Evolutionary conservation across 495 filamentous ascomycete genomes (phyloP), one percentile per base, ranked within the genome.

Genomic region (Aspergillus baeticus): DNA sequence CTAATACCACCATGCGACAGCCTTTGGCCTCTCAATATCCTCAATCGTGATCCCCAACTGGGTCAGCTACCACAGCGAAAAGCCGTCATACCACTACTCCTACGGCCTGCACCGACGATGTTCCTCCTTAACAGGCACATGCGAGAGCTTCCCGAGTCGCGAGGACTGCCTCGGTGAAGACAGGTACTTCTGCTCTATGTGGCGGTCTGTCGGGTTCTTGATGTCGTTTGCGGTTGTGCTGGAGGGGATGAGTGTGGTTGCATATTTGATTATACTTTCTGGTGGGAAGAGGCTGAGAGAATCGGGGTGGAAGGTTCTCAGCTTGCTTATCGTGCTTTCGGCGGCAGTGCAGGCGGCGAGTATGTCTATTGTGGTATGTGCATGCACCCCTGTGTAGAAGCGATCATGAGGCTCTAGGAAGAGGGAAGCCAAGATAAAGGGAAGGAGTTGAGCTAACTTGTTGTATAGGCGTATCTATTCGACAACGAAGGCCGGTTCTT

Each of bases 151-250:
- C 64, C 85, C 86, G 7, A 71, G 75, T 55, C 72, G 79, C 56
- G 77, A 83, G 44, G 88, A 90, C 71, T 91, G 87, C 73, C 80
- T 84, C 58, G 85, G 82, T 62, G 75, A 77, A 44, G 81, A 89
- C 64, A 81, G 84, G 26, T 83, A 85, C 70, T 96, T 98, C 78
- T 96, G 93, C 73, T 87, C 84, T 58, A 88, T 95, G 82, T 98
- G 93, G 93, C 82, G 89, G 31, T 87, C 85, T 38, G 84, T 90
- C 52, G 91, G 88, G 10, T 96, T 96, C 68, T 73, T 96, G 50
- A 90, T 96, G 83, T 87, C 81, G 50, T 88, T 96, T 59, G 82
- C 88, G 21, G 78, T 90, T 33, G 83, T 96, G 35, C 59, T 92
- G 26, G 84, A 96, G 72, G 80, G 89, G 15, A 87, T 87, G 49